Conservation (phyloP, 73 alveolate genomes). For the Uronychia binucleata region DNA sequence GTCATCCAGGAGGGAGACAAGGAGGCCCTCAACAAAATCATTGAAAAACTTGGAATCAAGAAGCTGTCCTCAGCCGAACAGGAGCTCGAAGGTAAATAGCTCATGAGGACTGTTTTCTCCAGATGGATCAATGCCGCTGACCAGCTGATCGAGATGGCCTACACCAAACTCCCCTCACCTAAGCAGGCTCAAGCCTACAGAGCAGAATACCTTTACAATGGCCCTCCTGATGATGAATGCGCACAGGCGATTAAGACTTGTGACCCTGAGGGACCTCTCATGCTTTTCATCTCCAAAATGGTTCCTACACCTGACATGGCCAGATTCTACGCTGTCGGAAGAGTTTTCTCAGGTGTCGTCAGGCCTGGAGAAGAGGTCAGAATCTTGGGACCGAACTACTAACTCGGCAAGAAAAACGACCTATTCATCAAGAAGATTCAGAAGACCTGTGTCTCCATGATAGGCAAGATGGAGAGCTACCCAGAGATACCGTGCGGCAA, state of each 20-base stretch:
- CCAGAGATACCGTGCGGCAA: constrained; percentile 95
- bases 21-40: constrained; percentile 51
- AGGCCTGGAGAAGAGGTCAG: constrained; percentile 90
- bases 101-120: constrained; percentile 78
- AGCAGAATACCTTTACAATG: constrained; percentile 85
- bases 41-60: constrained; percentile 58
- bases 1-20: constrained; percentile 68
- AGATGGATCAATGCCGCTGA: constrained; percentile 95
- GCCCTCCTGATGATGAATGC: constrained; percentile 90
- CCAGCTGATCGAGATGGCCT: constrained; percentile 81
- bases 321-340: constrained; percentile 95
- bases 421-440: constrained; percentile 75
- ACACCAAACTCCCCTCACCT: constrained; percentile 95
- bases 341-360: constrained; percentile 95
- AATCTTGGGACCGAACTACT: constrained; percentile 88
- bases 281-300: constrained; percentile 95
- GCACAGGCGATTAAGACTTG: constrained; percentile 92
- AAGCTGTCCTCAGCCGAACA: constrained; percentile 66
- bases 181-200: constrained; percentile 87
- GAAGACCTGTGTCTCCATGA: constrained; percentile 84
- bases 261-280: constrained; percentile 97
- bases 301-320: constrained; percentile 91
- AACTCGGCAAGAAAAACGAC: constrained; percentile 85
- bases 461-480: constrained; percentile 74
- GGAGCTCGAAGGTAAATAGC: constrained; percentile 62